Evolutionary conservation across 2,329 filamentous ascomycete species (phyloP), one percentile per base, ranked within the genome.

Genomic region (Trichophaea hybrida): DNA sequence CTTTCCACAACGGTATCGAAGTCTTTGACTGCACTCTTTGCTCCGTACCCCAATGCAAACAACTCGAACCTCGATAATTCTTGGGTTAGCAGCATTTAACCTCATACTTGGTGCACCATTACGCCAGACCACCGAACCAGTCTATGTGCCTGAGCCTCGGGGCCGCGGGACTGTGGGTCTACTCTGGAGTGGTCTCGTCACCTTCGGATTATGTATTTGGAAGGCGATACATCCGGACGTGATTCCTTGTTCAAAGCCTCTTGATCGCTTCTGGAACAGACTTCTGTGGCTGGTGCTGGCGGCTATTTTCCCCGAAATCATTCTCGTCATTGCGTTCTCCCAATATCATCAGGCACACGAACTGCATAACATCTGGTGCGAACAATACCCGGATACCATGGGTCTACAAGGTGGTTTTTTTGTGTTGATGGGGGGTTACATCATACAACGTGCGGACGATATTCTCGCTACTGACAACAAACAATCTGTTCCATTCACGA

Each of bases 141-240:
- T 13, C 33, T 57, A 40, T 35, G 55, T 57, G n/a, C 6, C 62
- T 7, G 67, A 67, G 35, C 70, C 70, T 1, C 60, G 64, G 13
- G 67, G 65, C 5, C 66, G 71, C n/a, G 70, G 71, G 1, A 72
- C 70, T 0, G 59, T 68, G 10, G 59, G 64, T 13, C 68, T 74
- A 32, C 58, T 74, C 2, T 68, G 66, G 59, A 70, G 65, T 12
- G 73, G 72, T 50, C 51, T 71, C 1, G 51, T 72, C 2, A 72
- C 72, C 1, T 59, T 74, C 1, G 57, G 67, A 4, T 65, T 71
- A 0, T 74, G 71, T 60, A 69, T 72, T 5, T 73, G 70, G 60
- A 69, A 69, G 1, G 71, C 71, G 1, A 55, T 74, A 3, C 72
- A 74, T 54, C 64, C 73, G 5, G 72, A 74, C 46, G 64, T 74